Evolutionary conservation across 495 filamentous ascomycete genomes (phyloP).

Genomic region (Hyaloscypha hepaticicola): DNA sequence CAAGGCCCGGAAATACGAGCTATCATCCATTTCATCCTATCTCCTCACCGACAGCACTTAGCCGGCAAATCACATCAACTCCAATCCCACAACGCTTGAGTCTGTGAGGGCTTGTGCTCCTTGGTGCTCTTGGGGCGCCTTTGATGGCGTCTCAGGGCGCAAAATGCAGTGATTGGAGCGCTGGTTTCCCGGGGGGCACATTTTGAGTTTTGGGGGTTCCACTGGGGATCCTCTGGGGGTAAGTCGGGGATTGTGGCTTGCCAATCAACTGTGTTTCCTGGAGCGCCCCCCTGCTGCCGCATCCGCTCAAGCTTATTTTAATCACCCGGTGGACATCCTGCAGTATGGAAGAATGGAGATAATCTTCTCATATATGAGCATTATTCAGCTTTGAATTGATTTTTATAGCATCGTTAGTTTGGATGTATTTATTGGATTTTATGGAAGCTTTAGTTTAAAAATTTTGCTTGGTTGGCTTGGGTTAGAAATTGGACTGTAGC

Average conservation of each 20-base stretch:
- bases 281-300: background rate
- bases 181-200: background rate
- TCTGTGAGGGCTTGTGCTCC: background rate
- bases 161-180: background rate
- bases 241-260: background rate
- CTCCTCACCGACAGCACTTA: background rate
- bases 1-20: background rate
- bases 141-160: background rate
- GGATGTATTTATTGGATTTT: background rate
- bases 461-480: background rate
- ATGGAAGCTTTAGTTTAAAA: background rate
- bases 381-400: background rate
- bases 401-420: background rate
- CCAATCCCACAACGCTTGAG: background rate
- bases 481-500: background rate
- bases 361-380: background rate
- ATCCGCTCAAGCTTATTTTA: background rate
- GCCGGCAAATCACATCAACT: background rate
- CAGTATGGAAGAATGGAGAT: background rate
- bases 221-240: background rate
- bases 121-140: background rate
- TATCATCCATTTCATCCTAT: background rate
- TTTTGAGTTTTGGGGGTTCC: background rate
- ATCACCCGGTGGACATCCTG: background rate
- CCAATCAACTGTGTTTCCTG: background rate